Evolutionary conservation across 768 basidiomycete species (phyloP), one percentile per base, ranked within the genome.

Genomic region (Rossbeevera mucosa): DNA sequence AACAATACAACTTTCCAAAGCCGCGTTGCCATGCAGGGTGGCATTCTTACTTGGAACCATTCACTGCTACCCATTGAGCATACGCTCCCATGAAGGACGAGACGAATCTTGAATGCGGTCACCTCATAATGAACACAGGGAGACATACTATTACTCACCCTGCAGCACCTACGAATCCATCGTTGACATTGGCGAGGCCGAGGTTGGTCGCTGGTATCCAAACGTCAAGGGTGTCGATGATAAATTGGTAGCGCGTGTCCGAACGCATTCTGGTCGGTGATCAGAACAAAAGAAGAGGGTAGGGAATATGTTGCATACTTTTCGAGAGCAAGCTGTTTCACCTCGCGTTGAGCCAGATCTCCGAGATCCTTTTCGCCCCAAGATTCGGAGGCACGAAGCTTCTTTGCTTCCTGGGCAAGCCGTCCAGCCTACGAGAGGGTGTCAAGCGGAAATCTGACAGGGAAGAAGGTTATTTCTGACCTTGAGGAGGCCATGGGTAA

Each of bases 151-250:
- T 54, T 11, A 71, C 80, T 62, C 55, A 95, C 91, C 95, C 96
- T 57, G 90, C 78, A 52, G 90, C 74, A 50, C 96, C 95, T 25
- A 95, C 72, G 18, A 81, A 63, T 22, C 95, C 94, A 54, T 98
- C 96, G 64, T 87, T 91, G 58, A 94, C 60, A 58, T 80, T 79
- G 56, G 85, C 77, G 48, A 89, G 72, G 14, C 87, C 90, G 36
- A 94, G 77, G 52, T 80, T 86, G 18, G 86, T 85, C 7, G 92
- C 88, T 5, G 96, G 96, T 61, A 94, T 83, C 84, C 87, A 94
- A 53, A 93, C 70, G 66, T 99, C 96, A 52, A 94, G 74, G 18
- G 82, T 63, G 67, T 99, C 96, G 53, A 90, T 83, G 50, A 86
- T 71, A 59, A 98, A 80, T 69, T 98, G 96, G 57, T 81, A 80